These are phyloP conservation scores for Solanum bulbocastanum DNA, from an alignment of 257 asterid species.

Conservation along the genomic window DNA sequence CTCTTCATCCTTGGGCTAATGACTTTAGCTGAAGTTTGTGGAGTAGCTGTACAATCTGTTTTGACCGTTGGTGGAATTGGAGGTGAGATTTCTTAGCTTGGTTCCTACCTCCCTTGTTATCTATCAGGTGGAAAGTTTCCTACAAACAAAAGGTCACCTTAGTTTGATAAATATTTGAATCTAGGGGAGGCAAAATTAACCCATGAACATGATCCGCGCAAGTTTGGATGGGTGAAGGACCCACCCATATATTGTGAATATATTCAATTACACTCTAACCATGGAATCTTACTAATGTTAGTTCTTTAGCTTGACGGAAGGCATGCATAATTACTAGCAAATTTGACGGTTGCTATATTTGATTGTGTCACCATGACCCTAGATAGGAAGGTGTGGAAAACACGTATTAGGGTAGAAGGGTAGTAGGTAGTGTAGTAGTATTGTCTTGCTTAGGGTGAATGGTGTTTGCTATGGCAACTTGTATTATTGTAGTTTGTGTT, in stretches of 20 bases:
- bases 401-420: background rate
- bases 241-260: background rate
- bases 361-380: background rate
- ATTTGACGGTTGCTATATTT: background rate
- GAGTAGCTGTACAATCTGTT: slow-evolving; percentile 90
- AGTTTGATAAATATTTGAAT: background rate
- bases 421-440: background rate
- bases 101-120: background rate
- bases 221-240: background rate
- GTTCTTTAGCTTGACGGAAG: background rate
- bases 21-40: slow-evolving; percentile 90
- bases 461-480: background rate
- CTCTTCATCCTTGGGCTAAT: slow-evolving; percentile 62
- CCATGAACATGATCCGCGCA: background rate
- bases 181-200: background rate
- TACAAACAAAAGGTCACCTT: background rate
- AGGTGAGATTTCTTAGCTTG: slow-evolving; percentile 37
- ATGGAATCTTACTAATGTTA: background rate
- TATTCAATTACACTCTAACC: background rate
- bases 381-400: background rate
- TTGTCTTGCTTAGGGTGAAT: background rate
- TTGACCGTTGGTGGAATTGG: slow-evolving; percentile 96
- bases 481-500: background rate
- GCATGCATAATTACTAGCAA: background rate
- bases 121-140: background rate